Base-by-base conservation (phyloP, 139 green algal genomes). In the Asterochloris erici region DNA sequence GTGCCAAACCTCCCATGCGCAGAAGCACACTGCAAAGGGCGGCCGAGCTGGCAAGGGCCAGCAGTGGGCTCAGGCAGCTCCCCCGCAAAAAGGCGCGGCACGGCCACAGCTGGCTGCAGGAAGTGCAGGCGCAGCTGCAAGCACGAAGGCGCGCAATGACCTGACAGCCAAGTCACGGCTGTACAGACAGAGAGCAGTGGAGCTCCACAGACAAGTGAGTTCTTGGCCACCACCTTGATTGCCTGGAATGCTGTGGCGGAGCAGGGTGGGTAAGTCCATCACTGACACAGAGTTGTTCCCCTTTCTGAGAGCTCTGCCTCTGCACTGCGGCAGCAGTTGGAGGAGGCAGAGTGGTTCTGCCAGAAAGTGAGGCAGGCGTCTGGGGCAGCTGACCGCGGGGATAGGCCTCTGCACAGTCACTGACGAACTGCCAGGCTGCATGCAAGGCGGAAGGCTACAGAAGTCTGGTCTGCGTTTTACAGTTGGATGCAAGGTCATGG, bases 111-210 rank as follows among this genome's bases (percentile, higher is more conserved):
- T 60, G 60, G 68, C 60, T n/a, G 76, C 60, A 28, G 76, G 76
- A n/a, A 54, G 24, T 26, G 76, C 76, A 13, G 47, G 76, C 76
- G 68, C 60, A 64, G 68, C 60, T 62, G 21, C 76, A 54, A 11
- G 60, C 68, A 12, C 0, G 21, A 15, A 69, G 61, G 11, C 12
- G n/a, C 54, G 77, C 77, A 81, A 81, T 81, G 77, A 81, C 11
- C 63, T 63, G 26, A 81, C 77, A 28, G 77, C 77, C 17, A 81
- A 81, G 62, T 81, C 61, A 63, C 73, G 47, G 16, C 14, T 81
- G 9, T 81, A 81, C 27, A 81, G 62, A 74, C 63, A 15, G 16
- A 27, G 61, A 27, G 77, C 77, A 71, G 61, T 24, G 27, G 47
- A 73, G 6, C 15, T 81, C 19, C 23, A 24, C 26, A 64, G 14